Conservation (phyloP, 2,329 filamentous ascomycete genomes). For the Penicillium sp. region DNA sequence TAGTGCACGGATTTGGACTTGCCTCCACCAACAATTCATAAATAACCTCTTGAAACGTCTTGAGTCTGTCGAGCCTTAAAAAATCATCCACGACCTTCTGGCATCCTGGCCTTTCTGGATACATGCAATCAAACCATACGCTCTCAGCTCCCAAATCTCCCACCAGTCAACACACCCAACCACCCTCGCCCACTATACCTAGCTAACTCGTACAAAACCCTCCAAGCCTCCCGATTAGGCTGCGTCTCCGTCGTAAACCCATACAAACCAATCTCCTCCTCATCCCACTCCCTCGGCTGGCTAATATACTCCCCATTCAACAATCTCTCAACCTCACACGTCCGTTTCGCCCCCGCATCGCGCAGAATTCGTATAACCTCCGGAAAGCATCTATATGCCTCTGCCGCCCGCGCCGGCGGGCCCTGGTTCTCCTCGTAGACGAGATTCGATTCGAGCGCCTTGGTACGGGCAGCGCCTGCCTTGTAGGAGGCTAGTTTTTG, state of each 20-base stretch:
- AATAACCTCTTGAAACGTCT: not conserved
- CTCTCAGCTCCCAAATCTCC: not conserved
- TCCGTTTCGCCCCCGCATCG: slow-evolving; percentile 20
- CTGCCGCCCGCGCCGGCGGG: slow-evolving; percentile 19
- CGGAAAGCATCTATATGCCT: slow-evolving; percentile 17
- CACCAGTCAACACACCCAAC: slow-evolving; percentile 1
- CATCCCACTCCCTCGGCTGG: slow-evolving; percentile 24
- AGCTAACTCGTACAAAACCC: slow-evolving; percentile 20
- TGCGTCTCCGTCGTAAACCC: slow-evolving; percentile 22
- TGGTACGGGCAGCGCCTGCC: slow-evolving; percentile 10
- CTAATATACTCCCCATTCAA: slow-evolving; percentile 10
- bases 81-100: not conserved
- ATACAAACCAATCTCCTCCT: slow-evolving; percentile 15
- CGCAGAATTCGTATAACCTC: slow-evolving; percentile 21
- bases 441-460: slow-evolving; percentile 16
- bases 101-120: no score
- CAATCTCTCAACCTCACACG: slow-evolving; percentile 17
- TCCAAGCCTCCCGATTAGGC: slow-evolving; percentile 22
- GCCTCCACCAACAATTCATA: no score
- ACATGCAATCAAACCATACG: not conserved
- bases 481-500: slow-evolving; percentile 20
- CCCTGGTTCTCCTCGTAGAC: slow-evolving; percentile 21
- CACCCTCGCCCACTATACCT: slow-evolving; percentile 8
- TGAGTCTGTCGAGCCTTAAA: no score
- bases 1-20: no score